phyloP scores from a whole-genome alignment of 495 filamentous ascomycete species.

The Tuber aestivum region DNA sequence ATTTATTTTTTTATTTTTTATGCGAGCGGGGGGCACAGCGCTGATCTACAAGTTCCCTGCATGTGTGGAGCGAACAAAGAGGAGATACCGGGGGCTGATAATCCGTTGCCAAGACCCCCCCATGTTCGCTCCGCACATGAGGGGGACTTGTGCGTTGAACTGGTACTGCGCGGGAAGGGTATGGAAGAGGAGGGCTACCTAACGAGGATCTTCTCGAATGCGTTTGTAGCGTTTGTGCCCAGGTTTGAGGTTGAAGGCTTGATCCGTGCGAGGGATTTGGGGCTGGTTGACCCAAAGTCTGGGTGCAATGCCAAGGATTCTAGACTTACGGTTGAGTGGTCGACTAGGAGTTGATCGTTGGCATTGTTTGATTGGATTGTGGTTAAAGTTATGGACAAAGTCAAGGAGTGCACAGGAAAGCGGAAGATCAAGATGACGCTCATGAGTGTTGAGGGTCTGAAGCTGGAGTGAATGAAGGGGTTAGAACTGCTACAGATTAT shows the following conservation, averaged over 20 bases:
- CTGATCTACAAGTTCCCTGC: too few relatives aligned
- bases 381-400: constrained; percentile 76
- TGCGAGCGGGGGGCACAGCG: too few relatives aligned
- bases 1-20: too few relatives aligned
- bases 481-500: not conserved
- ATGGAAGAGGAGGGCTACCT: constrained; percentile 82
- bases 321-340: constrained; percentile 53
- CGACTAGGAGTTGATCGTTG: constrained; percentile 52
- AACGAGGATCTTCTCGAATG: constrained; percentile 94
- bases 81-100: too few relatives aligned
- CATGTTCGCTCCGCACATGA: too few relatives aligned
- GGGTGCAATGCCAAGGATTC: constrained; percentile 80
- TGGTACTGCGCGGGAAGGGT: too few relatives aligned
- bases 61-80: too few relatives aligned
- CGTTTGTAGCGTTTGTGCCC: constrained; percentile 91
- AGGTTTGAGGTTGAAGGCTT: constrained; percentile 90
- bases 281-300: constrained; percentile 61
- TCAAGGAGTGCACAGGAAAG: constrained; percentile 93
- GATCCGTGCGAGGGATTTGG: constrained; percentile 77
- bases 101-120: too few relatives aligned
- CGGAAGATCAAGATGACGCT: constrained; percentile 71
- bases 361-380: constrained; percentile 84
- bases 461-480: not conserved
- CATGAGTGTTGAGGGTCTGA: constrained; percentile 42
- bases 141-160: too few relatives aligned